Percentiles rank a stretch among this genome's conserved stretches.
phyloP scores from a whole-genome alignment of 768 basidiomycete genomes.

The Tylopilus plumbeoviolaceoides region DNA sequence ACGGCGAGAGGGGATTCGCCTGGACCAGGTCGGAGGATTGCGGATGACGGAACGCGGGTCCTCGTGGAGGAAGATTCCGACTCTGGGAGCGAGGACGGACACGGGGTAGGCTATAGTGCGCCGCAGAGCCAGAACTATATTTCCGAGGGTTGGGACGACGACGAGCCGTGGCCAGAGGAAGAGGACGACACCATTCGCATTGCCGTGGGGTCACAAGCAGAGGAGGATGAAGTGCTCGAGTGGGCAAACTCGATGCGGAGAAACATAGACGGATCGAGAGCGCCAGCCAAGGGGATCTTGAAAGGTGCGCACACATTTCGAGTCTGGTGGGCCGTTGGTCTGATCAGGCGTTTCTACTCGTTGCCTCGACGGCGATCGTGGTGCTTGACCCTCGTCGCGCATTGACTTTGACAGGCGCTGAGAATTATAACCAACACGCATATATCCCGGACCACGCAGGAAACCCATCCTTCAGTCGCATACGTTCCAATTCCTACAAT shows the following conservation, averaged over 20 bases:
- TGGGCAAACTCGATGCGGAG: slow-evolving; percentile 76
- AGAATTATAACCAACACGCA: slow-evolving; percentile 59
- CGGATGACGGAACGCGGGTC: slow-evolving; percentile 63
- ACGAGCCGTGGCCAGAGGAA: slow-evolving; percentile 73
- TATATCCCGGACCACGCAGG: slow-evolving; percentile 41
- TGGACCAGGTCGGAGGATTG: slow-evolving; percentile 43
- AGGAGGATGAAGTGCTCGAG: slow-evolving; percentile 61
- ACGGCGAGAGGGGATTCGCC: slow-evolving; percentile 48
- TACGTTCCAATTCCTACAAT: slow-evolving; percentile 83
- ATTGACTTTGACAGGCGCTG: slow-evolving; percentile 48
- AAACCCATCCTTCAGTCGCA: slow-evolving; percentile 44
- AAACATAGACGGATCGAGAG: slow-evolving; percentile 60
- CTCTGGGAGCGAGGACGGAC: slow-evolving; percentile 53
- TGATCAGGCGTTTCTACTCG: slow-evolving; percentile 1
- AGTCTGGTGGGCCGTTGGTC: slow-evolving; percentile 1
- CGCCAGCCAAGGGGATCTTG: slow-evolving; percentile 80
- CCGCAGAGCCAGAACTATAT: slow-evolving; percentile 38
- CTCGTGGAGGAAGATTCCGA: slow-evolving; percentile 70
- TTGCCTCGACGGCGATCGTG: neutral
- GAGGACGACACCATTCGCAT: slow-evolving; percentile 71
- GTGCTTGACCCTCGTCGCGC: neutral
- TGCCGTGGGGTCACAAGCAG: slow-evolving; percentile 15
- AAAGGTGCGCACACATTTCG: slow-evolving; percentile 46
- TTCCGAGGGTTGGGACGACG: slow-evolving; percentile 71
- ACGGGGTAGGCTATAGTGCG: slow-evolving; percentile 34